Conservation (phyloP, 768 basidiomycete genomes). For the Mycena floridula region DNA sequence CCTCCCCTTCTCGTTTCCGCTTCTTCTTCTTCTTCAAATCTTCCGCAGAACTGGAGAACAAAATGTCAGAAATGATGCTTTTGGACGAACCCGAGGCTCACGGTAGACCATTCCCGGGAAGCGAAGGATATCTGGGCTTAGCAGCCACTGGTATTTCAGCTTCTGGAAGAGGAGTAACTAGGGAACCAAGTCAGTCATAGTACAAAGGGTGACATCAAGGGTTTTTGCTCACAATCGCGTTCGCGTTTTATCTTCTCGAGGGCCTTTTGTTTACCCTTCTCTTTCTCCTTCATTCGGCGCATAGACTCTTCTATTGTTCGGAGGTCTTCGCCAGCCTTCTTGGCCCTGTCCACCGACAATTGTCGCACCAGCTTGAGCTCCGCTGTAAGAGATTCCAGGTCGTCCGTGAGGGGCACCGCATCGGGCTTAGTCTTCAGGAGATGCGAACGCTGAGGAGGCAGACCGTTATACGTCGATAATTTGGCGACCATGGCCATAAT, state of each 20-base stretch:
- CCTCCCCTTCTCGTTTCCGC: constrained; percentile 69
- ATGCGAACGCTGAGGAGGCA: constrained; percentile 47
- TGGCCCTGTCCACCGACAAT: constrained; percentile 53
- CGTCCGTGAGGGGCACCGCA: constrained; percentile 63
- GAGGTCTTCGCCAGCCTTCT: constrained; percentile 74
- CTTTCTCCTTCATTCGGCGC: constrained; percentile 71
- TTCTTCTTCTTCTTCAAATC: constrained; percentile 80
- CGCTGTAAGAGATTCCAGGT: constrained; percentile 57
- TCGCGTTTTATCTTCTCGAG: constrained; percentile 69
- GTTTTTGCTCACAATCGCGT: constrained; percentile 73
- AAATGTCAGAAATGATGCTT: no score
- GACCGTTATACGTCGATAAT: constrained; percentile 42
- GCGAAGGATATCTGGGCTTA: no score
- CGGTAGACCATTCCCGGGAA: no score
- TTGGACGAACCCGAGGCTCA: no score
- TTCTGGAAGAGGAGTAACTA: no score
- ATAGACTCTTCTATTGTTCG: constrained; percentile 71
- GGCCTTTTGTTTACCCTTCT: constrained; percentile 67
- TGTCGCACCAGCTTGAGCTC: constrained; percentile 54
- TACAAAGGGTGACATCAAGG: no score
- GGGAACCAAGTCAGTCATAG: no score
- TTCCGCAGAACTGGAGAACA: constrained; percentile 30
- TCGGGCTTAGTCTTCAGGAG: constrained; percentile 63
- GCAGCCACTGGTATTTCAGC: no score
- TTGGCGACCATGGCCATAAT: constrained; percentile 56